phyloP scores from a whole-genome alignment of 768 basidiomycete species.

The Phlegmacium glaucopus region DNA sequence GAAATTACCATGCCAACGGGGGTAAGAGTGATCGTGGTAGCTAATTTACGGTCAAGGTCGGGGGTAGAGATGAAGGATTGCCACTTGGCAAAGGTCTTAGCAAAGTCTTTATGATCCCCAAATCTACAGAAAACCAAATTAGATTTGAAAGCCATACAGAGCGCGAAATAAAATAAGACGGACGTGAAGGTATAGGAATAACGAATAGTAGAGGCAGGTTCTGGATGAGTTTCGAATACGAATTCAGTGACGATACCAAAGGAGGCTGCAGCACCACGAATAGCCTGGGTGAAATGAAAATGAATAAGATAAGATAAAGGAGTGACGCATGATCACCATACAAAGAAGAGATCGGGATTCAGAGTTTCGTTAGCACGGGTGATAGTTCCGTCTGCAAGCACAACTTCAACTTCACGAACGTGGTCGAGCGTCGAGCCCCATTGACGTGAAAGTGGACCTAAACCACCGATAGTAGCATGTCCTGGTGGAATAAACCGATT shows the following conservation, averaged over 20 bases:
- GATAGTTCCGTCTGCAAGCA: constrained; percentile 5
- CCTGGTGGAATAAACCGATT: neutral
- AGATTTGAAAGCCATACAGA: neutral
- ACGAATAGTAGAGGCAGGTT: constrained; percentile 3
- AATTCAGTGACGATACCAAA: constrained; percentile 8
- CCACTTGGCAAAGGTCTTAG: constrained; percentile 5
- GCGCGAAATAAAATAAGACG: neutral
- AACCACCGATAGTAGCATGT: constrained; percentile 5
- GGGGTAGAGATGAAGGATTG: constrained; percentile 1
- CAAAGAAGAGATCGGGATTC: constrained; percentile 3
- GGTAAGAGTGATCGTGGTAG: constrained; percentile 1
- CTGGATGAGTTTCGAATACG: constrained; percentile 6
- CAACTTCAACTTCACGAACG: constrained; percentile 9
- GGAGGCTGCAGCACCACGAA: constrained; percentile 5
- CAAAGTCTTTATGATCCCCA: neutral
- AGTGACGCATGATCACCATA: neutral
- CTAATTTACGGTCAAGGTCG: constrained; percentile 5
- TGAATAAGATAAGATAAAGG: neutral
- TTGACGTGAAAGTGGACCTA: constrained; percentile 6
- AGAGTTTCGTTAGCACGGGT: constrained; percentile 4
- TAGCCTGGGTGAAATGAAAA: neutral
- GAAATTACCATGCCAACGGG: constrained; percentile 1
- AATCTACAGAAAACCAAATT: neutral
- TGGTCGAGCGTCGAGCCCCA: constrained; percentile 6
- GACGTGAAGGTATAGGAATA: constrained; percentile 7